Conservation (phyloP, 2,329 filamentous ascomycete species). For the Corynespora cassiicola region DNA sequence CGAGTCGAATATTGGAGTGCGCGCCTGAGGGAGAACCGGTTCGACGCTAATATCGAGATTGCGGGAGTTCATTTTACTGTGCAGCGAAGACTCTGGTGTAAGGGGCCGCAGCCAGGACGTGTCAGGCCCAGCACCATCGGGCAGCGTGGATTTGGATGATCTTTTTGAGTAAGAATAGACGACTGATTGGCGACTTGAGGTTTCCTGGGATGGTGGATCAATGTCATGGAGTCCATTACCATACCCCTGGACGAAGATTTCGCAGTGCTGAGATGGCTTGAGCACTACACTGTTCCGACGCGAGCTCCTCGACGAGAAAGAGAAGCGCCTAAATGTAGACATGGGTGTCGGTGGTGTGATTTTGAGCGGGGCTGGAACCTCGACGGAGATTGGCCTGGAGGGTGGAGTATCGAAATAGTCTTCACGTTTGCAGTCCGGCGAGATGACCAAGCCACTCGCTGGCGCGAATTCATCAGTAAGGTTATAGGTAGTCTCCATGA, state of each 20-base stretch:
- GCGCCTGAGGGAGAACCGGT: conserved; percentile 9
- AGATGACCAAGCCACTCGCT: conserved; percentile 33
- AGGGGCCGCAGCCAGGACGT: conserved; percentile 26
- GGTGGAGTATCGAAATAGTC: conserved; percentile 41
- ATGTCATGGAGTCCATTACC: conserved; percentile 42
- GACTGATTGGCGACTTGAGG: not conserved
- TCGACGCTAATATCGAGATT: conserved; percentile 16
- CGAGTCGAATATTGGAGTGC: conserved; percentile 31
- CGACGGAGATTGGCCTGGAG: conserved; percentile 33
- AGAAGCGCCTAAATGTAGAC: conserved; percentile 38
- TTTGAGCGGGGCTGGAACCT: conserved; percentile 36
- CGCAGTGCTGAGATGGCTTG: conserved; percentile 33
- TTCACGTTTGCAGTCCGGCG: conserved; percentile 55
- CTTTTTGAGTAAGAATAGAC: conserved; percentile 5
- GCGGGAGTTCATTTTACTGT: conserved; percentile 16
- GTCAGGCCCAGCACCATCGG: conserved; percentile 19
- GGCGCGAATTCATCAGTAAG: conserved; percentile 4
- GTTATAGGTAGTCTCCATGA: conserved; percentile 12
- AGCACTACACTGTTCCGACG: conserved; percentile 34
- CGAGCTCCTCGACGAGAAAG: conserved; percentile 33
- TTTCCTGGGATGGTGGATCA: conserved; percentile 6
- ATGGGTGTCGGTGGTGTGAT: conserved; percentile 34
- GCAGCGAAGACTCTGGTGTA: conserved; percentile 19
- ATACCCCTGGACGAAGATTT: conserved; percentile 48
- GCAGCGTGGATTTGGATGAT: conserved; percentile 19